phyloP scores from a whole-genome alignment of 2,329 filamentous ascomycete species.

The Pestalotiopsis sp. region DNA sequence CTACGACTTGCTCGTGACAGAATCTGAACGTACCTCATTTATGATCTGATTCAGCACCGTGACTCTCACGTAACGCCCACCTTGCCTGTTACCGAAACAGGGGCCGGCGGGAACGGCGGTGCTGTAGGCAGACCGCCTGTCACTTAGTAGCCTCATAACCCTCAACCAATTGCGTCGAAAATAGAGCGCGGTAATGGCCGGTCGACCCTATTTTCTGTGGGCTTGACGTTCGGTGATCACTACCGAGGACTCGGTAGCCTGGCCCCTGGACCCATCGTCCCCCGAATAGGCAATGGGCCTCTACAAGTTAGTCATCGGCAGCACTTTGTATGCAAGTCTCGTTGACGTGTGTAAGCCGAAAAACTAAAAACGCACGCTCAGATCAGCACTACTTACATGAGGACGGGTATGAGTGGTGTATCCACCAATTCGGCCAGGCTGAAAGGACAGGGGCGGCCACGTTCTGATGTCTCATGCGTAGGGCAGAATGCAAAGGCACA shows the following conservation, averaged over 20 bases:
- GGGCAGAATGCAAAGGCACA: background rate
- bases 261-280: background rate
- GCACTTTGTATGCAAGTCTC: background rate
- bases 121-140: background rate
- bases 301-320: background rate
- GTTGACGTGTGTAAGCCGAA: background rate
- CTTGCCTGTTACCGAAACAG: background rate
- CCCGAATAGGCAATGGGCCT: background rate
- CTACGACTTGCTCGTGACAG: background rate
- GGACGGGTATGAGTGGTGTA: background rate
- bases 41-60: background rate
- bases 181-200: background rate
- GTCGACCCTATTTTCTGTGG: background rate
- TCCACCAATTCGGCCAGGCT: background rate
- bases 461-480: background rate
- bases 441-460: constrained; percentile 1
- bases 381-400: constrained; percentile 9
- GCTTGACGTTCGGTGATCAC: background rate
- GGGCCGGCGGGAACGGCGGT: background rate
- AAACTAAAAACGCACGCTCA: background rate
- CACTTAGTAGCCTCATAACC: background rate
- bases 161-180: background rate
- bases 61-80: background rate
- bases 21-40: background rate
- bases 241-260: background rate